Evolutionary conservation across 2,329 filamentous ascomycete genomes (phyloP).

Genomic region (Beauveria brongniartii): DNA sequence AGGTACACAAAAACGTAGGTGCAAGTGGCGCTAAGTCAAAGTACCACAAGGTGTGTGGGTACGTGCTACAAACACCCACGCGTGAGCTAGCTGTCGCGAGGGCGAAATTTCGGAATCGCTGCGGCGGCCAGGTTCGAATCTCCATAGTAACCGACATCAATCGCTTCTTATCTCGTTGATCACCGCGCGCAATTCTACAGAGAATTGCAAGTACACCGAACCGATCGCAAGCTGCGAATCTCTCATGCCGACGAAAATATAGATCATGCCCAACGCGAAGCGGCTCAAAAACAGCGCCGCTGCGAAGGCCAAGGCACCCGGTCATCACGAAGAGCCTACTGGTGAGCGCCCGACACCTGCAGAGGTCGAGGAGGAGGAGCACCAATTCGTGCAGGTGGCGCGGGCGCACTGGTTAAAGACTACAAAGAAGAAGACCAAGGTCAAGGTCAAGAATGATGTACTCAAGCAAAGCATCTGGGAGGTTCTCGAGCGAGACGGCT

Average conservation of each 20-base stretch:
- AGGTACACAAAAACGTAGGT: neutral
- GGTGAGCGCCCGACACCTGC: constrained; percentile 44
- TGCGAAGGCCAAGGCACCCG: constrained; percentile 27
- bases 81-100: constrained; percentile 18
- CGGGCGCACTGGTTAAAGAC: constrained; percentile 75
- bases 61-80: neutral
- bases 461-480: constrained; percentile 88
- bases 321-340: constrained; percentile 31
- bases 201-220: neutral
- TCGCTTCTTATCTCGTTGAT: neutral
- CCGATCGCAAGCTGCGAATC: neutral
- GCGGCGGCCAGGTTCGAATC: constrained; percentile 13
- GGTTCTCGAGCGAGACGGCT: constrained; percentile 71
- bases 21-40: neutral
- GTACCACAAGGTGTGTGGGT: neutral
- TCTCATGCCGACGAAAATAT: constrained; percentile 9
- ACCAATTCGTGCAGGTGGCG: constrained; percentile 67
- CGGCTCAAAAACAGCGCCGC: constrained; percentile 46
- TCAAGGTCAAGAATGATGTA: constrained; percentile 74
- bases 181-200: constrained; percentile 1
- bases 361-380: constrained; percentile 64
- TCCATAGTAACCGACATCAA: constrained; percentile 6
- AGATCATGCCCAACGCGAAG: constrained; percentile 50
- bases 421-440: constrained; percentile 51
- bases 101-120: constrained; percentile 25